Percentiles rank a stretch among this genome's conserved stretches.
Evolutionary conservation across 2,329 filamentous ascomycete species (phyloP).

Genomic region (Sporothrix inflata): DNA sequence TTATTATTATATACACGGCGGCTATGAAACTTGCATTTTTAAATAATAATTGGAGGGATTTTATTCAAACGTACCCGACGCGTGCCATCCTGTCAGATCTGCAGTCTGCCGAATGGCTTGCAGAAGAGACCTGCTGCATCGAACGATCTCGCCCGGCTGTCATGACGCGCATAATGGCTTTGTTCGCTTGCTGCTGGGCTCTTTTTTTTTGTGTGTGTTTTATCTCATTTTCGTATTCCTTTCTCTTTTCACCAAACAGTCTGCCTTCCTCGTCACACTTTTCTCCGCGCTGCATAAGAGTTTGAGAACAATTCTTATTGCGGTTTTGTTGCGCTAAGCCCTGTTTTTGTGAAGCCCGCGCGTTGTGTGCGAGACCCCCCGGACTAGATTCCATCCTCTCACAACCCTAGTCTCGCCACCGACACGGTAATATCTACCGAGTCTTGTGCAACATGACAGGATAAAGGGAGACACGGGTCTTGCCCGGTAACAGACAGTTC

Average conservation of each 20-base stretch:
- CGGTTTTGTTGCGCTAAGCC: not conserved
- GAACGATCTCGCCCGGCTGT: not conserved
- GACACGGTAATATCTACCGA: constrained; percentile 25
- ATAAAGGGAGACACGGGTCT: not conserved
- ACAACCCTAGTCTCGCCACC: not conserved
- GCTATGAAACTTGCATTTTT: not conserved
- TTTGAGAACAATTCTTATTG: not conserved
- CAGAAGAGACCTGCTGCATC: not conserved
- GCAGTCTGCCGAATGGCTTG: not conserved
- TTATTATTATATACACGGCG: not conserved
- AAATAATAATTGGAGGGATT: too few relatives aligned
- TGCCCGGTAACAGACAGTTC: constrained; percentile 2
- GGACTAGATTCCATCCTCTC: not conserved
- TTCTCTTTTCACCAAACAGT: not conserved
- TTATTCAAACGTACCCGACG: not conserved
- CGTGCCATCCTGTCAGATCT: not conserved
- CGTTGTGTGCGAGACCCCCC: not conserved
- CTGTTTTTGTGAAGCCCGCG: not conserved
- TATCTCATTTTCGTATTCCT: not conserved
- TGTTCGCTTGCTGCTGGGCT: not conserved
- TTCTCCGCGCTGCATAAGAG: not conserved
- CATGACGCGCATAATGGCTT: not conserved
- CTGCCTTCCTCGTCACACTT: not conserved
- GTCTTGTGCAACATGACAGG: constrained; percentile 3
- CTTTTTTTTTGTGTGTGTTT: not conserved